Evolutionary conservation across 1,284 basidiomycete genomes (phyloP).

Genomic region (Phaffia rhodozyma): DNA sequence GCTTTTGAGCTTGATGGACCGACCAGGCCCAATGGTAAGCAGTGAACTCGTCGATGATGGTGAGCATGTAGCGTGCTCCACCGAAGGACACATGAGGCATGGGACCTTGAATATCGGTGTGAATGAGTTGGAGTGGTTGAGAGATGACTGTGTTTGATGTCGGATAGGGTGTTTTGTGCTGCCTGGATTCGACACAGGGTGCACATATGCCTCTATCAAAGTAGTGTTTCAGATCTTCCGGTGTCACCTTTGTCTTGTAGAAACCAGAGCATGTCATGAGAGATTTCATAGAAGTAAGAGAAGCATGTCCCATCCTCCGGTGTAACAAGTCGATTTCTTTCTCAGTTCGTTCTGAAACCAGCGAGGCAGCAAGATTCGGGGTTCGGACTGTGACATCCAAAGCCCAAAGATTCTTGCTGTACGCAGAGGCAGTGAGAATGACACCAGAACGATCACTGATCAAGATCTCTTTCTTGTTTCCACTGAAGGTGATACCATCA

Average conservation of each 20-base stretch:
- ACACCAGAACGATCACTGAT: too few species aligned
- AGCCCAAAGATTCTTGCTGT: too few species aligned
- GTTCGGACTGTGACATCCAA: too few species aligned
- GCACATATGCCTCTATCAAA: neutral
- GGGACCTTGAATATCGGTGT: conserved; percentile 7
- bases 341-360: too few species aligned
- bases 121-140: conserved; percentile 1
- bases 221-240: neutral
- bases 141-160: neutral
- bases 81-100: conserved; percentile 5
- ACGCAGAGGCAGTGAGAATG: too few species aligned
- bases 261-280: neutral
- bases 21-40: conserved; percentile 6
- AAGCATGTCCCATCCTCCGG: conserved; percentile 4
- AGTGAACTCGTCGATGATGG: neutral
- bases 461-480: too few species aligned
- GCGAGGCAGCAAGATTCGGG: too few species aligned
- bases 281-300: neutral
- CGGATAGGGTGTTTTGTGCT: conserved; percentile 6
- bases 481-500: too few species aligned
- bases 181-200: conserved; percentile 9
- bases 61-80: conserved; percentile 7
- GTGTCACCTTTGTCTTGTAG: neutral
- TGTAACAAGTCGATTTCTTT: too few species aligned
- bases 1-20: conserved; percentile 12